These are phyloP conservation scores for Kodamaea ohmeri DNA, from an alignment of 1,139 yeast genomes.

Conservation along the genomic window DNA sequence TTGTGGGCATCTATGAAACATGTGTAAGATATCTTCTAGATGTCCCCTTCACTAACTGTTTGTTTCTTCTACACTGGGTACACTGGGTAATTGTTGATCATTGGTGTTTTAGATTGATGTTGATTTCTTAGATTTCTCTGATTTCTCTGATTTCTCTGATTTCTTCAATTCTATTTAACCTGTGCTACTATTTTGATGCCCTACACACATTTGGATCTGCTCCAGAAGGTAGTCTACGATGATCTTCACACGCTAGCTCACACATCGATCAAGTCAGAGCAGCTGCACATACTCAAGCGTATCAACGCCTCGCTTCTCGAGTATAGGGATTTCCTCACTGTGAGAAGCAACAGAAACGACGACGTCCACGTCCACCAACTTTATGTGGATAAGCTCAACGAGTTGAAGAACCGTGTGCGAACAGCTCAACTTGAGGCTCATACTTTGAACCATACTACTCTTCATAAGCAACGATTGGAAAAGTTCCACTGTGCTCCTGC, in stretches of 20 bases:
- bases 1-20: no score
- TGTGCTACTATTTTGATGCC: conserved; percentile 3
- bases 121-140: neutral
- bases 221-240: conserved; percentile 13
- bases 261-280: conserved; percentile 9
- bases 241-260: conserved; percentile 13
- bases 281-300: conserved; percentile 11
- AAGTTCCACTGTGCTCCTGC: conserved; percentile 14
- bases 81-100: no score
- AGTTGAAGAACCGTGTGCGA: conserved; percentile 18
- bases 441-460: conserved; percentile 14
- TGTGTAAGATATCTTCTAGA: no score
- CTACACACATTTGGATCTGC: conserved; percentile 12
- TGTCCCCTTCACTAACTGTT: no score
- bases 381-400: conserved; percentile 16
- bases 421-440: conserved; percentile 19
- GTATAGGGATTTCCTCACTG: conserved; percentile 12
- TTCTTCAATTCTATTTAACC: neutral
- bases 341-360: conserved; percentile 7
- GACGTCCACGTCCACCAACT: conserved; percentile 8
- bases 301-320: conserved; percentile 13
- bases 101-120: neutral
- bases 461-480: conserved; percentile 18
- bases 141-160: neutral
- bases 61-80: no score